phyloP scores from a whole-genome alignment of 2,329 filamentous ascomycete genomes.

The Orbilia oligospora region DNA sequence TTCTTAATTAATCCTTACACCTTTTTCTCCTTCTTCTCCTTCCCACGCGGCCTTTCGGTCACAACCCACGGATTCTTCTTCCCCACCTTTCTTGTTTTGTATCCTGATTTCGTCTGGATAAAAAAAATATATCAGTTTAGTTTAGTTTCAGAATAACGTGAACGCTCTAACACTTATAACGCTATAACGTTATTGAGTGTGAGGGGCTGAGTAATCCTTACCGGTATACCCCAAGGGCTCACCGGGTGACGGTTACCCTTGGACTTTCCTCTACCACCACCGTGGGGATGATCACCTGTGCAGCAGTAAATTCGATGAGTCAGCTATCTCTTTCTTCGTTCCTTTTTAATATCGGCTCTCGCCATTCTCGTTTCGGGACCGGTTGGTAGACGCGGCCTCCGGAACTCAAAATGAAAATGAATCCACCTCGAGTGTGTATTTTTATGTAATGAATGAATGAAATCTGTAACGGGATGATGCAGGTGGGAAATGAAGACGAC shows the following conservation, averaged over 20 bases:
- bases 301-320: slow-evolving; percentile 50
- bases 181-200: slow-evolving; percentile 1
- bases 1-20: not conserved
- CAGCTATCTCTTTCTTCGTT: slow-evolving; percentile 22
- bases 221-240: slow-evolving; percentile 95
- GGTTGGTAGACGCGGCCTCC: slow-evolving; percentile 15
- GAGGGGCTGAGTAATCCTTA: slow-evolving; percentile 71
- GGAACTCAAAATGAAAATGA: not conserved
- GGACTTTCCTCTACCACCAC: slow-evolving; percentile 98
- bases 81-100: slow-evolving; percentile 63
- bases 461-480: slow-evolving; percentile 1
- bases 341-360: not conserved
- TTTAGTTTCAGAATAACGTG: slow-evolving; percentile 38
- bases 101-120: slow-evolving; percentile 71
- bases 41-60: slow-evolving; percentile 54
- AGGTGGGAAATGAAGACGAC: no score
- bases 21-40: slow-evolving; percentile 60
- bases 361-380: slow-evolving; percentile 3
- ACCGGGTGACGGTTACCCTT: slow-evolving; percentile 97
- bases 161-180: slow-evolving; percentile 32
- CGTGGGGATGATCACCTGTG: slow-evolving; percentile 91
- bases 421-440: slow-evolving; percentile 4
- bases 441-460: slow-evolving; percentile 20
- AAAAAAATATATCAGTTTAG: slow-evolving; percentile 20
- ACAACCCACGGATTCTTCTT: slow-evolving; percentile 60